phyloP scores from a whole-genome alignment of 192 early-diverging fungal genomes.

The Backusella westeae region DNA sequence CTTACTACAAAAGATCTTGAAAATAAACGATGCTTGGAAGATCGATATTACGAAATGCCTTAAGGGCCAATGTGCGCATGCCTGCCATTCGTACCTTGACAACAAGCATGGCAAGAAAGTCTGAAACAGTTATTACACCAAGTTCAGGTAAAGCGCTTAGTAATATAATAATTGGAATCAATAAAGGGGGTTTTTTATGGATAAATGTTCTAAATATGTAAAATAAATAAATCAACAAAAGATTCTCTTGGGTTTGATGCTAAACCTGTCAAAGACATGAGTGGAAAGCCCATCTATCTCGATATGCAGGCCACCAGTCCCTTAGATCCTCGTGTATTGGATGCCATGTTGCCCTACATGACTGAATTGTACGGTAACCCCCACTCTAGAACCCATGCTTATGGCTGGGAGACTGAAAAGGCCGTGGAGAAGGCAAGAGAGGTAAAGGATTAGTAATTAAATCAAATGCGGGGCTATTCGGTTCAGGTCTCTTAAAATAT shows the following conservation, averaged over 20 bases:
- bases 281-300: conserved; percentile 81
- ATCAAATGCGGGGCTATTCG: background rate
- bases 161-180: background rate
- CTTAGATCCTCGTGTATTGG: conserved; percentile 88
- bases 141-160: background rate
- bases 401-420: conserved; percentile 94
- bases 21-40: background rate
- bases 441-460: conserved; percentile 40
- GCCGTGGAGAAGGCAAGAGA: conserved; percentile 86
- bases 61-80: background rate
- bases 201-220: background rate
- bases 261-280: conserved; percentile 28
- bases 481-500: background rate
- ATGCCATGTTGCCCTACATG: conserved; percentile 93
- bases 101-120: background rate
- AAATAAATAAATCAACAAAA: background rate
- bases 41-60: background rate
- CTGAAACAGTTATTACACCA: background rate
- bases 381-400: conserved; percentile 95
- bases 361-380: conserved; percentile 93
- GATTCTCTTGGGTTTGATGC: conserved; percentile 55
- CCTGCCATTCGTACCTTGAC: conserved; percentile 5
- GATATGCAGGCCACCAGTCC: conserved; percentile 95
- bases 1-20: background rate
- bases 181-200: background rate